These are phyloP conservation scores for Starmerella sp. DNA, from an alignment of 805 yeast genomes.

Conservation along the genomic window DNA sequence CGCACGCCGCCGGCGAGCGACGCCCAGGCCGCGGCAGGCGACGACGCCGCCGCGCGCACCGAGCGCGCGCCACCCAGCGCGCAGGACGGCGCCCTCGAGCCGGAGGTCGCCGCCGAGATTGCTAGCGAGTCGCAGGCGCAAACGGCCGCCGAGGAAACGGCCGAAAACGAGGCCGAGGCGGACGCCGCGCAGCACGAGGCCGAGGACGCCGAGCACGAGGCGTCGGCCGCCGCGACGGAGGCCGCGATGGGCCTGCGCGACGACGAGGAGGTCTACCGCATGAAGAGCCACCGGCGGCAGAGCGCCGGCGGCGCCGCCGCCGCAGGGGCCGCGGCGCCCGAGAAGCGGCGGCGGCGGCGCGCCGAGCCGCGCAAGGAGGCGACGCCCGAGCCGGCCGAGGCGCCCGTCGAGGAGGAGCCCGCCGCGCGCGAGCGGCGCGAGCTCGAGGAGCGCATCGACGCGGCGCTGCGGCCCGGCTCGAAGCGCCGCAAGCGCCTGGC, in stretches of 20 bases:
- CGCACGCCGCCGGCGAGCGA: not conserved
- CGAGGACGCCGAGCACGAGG: conserved; percentile 19
- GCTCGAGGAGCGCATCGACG: conserved; percentile 71
- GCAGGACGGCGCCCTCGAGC: too few relatives aligned
- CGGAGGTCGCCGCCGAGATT: conserved; percentile 5
- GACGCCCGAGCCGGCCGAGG: conserved; percentile 12
- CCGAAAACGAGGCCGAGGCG: conserved; percentile 11
- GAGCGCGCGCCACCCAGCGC: too few relatives aligned
- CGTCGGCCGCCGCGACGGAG: conserved; percentile 4
- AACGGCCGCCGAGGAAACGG: not conserved
- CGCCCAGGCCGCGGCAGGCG: not conserved
- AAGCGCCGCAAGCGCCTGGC: conserved; percentile 49
- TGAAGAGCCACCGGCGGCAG: conserved; percentile 29
- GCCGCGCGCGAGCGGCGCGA: conserved; percentile 50
- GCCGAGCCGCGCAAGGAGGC: conserved; percentile 6
- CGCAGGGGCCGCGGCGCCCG: not conserved
- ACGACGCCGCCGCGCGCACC: not conserved
- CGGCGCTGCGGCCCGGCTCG: conserved; percentile 56
- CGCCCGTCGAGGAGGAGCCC: conserved; percentile 27
- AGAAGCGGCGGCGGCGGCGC: conserved; percentile 1
- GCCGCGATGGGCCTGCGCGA: conserved; percentile 21
- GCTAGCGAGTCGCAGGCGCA: not conserved
- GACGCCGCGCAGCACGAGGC: conserved; percentile 9
- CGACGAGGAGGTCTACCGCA: conserved; percentile 33
- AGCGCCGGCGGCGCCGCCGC: not conserved